phyloP scores from a whole-genome alignment of 371 early-diverging fungal species.

The Basidiobolus meristosporus region DNA sequence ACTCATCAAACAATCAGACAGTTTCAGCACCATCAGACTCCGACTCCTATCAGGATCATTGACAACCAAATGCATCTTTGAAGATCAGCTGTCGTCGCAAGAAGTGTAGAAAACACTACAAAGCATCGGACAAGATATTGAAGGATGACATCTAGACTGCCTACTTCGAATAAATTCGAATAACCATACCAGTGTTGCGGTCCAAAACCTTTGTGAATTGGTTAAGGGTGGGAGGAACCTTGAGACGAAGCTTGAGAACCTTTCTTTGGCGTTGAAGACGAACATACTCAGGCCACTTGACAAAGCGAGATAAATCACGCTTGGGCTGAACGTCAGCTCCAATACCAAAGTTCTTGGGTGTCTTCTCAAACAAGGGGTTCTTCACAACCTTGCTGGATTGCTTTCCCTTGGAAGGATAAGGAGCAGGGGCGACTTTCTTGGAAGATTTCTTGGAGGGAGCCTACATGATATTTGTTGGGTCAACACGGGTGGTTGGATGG shows the following conservation, averaged over 20 bases:
- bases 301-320: conserved; percentile 88
- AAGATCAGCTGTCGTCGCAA: too few relatives aligned
- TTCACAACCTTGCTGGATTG: conserved; percentile 41
- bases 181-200: conserved; percentile 94
- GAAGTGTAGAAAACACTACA: too few relatives aligned
- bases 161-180: too few relatives aligned
- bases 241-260: conserved; percentile 93
- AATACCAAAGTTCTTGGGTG: conserved; percentile 82
- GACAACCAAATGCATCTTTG: too few relatives aligned
- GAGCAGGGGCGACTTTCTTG: conserved; percentile 90
- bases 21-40: too few relatives aligned
- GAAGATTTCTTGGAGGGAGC: too few relatives aligned
- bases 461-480: too few relatives aligned
- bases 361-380: conserved; percentile 88
- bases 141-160: too few relatives aligned
- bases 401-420: conserved; percentile 56
- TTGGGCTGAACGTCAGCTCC: conserved; percentile 90
- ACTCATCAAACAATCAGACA: too few relatives aligned
- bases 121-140: too few relatives aligned
- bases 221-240: conserved; percentile 99
- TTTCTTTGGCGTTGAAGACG: conserved; percentile 93
- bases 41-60: too few relatives aligned
- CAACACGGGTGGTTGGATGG: too few relatives aligned
- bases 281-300: conserved; percentile 95
- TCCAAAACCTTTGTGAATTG: conserved; percentile 96